phyloP scores from a whole-genome alignment of 2,329 filamentous ascomycete genomes.

The Colletotrichum zoysiae region DNA sequence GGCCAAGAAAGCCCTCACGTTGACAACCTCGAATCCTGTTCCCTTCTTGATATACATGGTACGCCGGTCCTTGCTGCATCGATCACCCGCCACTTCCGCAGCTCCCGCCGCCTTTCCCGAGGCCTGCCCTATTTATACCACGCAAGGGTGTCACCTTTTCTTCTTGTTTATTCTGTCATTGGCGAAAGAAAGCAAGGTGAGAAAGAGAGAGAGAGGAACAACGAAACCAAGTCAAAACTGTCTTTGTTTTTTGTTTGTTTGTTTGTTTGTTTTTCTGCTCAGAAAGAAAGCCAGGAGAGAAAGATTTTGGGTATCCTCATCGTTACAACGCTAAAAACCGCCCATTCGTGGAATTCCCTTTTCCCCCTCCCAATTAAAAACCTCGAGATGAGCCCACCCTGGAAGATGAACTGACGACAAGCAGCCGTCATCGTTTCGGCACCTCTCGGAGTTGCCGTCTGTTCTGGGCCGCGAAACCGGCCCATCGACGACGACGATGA shows the following conservation, averaged over 20 bases:
- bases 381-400: constrained; percentile 4
- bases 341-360: constrained; percentile 16
- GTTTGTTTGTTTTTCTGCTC: background rate
- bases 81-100: background rate
- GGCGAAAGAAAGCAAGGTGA: no score
- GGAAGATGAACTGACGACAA: background rate
- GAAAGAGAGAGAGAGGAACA: background rate
- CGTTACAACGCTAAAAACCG: constrained; percentile 35
- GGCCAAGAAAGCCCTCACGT: background rate
- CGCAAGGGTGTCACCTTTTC: background rate
- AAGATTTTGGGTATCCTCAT: constrained; percentile 36
- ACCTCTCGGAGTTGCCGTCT: background rate
- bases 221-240: constrained; percentile 10
- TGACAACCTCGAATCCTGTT: constrained; percentile 1
- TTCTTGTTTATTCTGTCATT: background rate
- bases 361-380: background rate
- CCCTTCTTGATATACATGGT: background rate
- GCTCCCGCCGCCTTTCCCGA: background rate
- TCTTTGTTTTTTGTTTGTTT: no score
- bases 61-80: constrained; percentile 7
- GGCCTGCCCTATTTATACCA: constrained; percentile 4
- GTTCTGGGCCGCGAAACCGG: background rate
- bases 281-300: constrained; percentile 10
- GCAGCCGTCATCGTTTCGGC: background rate
- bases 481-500: background rate